Evolutionary conservation across 2,329 filamentous ascomycete species (phyloP).

Genomic region (Colletotrichum sp.): DNA sequence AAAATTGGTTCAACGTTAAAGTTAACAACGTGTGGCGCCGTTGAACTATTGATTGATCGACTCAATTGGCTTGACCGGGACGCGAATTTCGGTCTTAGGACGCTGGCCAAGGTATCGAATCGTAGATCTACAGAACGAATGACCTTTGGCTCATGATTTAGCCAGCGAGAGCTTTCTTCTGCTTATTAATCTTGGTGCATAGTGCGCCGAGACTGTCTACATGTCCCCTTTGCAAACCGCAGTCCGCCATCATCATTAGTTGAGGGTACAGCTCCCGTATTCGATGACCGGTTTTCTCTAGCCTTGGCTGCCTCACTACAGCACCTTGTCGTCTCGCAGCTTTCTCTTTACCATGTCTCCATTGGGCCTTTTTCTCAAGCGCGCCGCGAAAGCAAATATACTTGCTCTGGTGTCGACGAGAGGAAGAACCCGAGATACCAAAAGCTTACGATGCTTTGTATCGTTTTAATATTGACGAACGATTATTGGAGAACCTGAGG

Average conservation of each 20-base stretch:
- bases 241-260: not conserved
- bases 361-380: not conserved
- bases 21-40: not conserved
- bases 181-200: not conserved
- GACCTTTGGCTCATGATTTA: not conserved
- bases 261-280: not conserved
- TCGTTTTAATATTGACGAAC: not conserved
- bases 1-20: not conserved
- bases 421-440: no score
- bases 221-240: not conserved
- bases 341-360: not conserved
- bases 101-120: not conserved
- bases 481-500: not conserved
- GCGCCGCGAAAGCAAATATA: no score
- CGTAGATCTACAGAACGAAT: not conserved
- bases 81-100: not conserved
- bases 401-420: not conserved
- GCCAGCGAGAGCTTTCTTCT: not conserved
- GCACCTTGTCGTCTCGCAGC: not conserved
- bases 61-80: not conserved
- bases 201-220: not conserved
- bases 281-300: not conserved
- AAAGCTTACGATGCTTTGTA: no score
- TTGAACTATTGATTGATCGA: not conserved
- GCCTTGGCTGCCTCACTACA: not conserved